phyloP scores from a whole-genome alignment of 768 basidiomycete species.

The Leccinum longicurvipes region DNA sequence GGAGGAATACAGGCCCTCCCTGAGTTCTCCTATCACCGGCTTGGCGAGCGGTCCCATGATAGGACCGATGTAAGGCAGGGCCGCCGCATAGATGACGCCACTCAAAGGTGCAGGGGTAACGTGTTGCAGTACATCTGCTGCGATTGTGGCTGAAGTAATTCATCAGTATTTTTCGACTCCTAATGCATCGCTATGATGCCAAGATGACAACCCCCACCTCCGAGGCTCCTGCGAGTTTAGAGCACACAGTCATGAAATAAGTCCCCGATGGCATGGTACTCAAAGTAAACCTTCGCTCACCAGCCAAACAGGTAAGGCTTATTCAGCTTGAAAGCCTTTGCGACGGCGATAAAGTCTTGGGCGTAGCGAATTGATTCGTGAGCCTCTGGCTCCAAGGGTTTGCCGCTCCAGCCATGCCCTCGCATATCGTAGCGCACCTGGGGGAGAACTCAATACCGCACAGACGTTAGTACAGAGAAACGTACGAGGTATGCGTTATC shows the following conservation, averaged over 20 bases:
- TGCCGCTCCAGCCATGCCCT: constrained; percentile 1
- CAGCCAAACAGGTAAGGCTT: neutral
- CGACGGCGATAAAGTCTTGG: constrained; percentile 5
- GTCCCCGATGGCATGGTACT: neutral
- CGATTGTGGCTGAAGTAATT: neutral
- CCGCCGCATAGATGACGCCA: constrained; percentile 5
- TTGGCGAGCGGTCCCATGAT: constrained; percentile 3
- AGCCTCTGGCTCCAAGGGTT: neutral
- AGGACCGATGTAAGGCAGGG: constrained; percentile 9
- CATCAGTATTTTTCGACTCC: neutral
- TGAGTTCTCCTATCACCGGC: neutral
- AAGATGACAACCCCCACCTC: neutral
- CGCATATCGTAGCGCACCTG: constrained; percentile 9
- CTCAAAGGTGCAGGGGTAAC: neutral
- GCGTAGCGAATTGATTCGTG: constrained; percentile 8
- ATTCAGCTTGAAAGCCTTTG: neutral
- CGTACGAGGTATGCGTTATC: neutral
- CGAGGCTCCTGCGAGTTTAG: constrained; percentile 5
- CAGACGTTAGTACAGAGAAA: neutral
- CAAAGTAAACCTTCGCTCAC: neutral
- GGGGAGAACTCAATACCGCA: neutral
- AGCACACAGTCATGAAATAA: neutral
- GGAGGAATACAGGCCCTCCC: neutral
- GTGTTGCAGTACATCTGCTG: constrained; percentile 2
- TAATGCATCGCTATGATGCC: neutral